A percentile compares a stretch with the other conserved stretches of the same genome.
phyloP scores from a whole-genome alignment of 768 basidiomycete genomes.

The Fomitopsis serialis region DNA sequence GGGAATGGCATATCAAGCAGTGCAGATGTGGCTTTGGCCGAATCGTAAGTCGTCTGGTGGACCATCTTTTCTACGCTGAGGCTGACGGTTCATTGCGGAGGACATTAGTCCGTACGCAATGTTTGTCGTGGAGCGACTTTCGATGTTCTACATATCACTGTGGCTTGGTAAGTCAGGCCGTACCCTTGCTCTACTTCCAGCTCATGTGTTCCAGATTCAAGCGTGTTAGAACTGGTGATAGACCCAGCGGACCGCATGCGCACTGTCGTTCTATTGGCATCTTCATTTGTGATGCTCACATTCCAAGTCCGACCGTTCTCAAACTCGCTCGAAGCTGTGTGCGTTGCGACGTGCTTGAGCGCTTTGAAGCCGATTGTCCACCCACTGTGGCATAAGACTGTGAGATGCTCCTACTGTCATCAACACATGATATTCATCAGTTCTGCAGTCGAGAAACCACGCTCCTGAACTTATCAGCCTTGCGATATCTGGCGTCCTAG shows the following conservation, averaged over 20 bases:
- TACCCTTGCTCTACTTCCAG: not conserved
- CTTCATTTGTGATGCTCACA: conserved; percentile 31
- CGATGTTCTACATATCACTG: conserved; percentile 26
- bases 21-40: conserved; percentile 9
- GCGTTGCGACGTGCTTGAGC: conserved; percentile 26
- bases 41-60: not conserved
- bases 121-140: conserved; percentile 26
- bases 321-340: conserved; percentile 30
- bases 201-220: conserved; percentile 17
- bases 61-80: too few species aligned
- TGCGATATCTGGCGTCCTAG: conserved; percentile 19
- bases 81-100: not conserved
- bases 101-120: conserved; percentile 10
- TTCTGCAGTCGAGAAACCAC: not conserved
- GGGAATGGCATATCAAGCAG: conserved; percentile 24
- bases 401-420: not conserved
- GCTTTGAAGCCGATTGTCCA: conserved; percentile 14
- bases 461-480: conserved; percentile 1
- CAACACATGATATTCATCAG: not conserved
- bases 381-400: not conserved
- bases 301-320: conserved; percentile 37
- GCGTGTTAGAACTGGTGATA: conserved; percentile 7
- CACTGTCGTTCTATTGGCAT: conserved; percentile 26
- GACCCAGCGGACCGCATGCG: conserved; percentile 11
- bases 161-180: conserved; percentile 25